Conservation (phyloP, 805 yeast genomes). For the Isabelozyma heimii region DNA sequence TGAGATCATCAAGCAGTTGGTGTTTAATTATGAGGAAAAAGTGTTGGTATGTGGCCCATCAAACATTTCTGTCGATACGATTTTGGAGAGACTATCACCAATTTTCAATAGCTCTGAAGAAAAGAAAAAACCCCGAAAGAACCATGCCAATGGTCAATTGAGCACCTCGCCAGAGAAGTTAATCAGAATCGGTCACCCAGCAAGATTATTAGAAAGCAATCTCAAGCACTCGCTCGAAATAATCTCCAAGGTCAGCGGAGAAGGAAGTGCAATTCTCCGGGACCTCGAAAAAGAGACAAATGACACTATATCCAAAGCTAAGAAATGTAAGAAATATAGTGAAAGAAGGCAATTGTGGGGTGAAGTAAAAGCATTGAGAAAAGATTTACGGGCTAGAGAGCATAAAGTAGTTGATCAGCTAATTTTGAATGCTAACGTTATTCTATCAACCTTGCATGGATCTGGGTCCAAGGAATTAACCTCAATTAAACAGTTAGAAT, state of each 20-base stretch:
- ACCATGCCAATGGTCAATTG: constrained; percentile 25
- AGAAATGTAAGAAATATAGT: constrained; percentile 58
- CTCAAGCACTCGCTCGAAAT: constrained; percentile 75
- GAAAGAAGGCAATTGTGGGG: constrained; percentile 68
- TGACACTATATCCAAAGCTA: constrained; percentile 50
- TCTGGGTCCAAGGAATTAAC: constrained; percentile 71
- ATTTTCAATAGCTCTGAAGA: constrained; percentile 13
- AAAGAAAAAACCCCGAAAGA: constrained; percentile 29
- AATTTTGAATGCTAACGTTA: constrained; percentile 60
- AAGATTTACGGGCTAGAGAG: constrained; percentile 69
- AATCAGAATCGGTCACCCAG: constrained; percentile 93
- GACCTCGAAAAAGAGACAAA: constrained; percentile 75
- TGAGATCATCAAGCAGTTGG: constrained; percentile 74
- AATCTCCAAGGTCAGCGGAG: constrained; percentile 55
- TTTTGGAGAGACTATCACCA: constrained; percentile 66
- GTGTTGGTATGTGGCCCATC: constrained; percentile 93
- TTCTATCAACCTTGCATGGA: constrained; percentile 85
- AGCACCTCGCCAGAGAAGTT: constrained; percentile 33
- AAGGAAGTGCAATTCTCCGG: constrained; percentile 49
- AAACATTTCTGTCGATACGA: constrained; percentile 87
- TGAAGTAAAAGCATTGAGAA: constrained; percentile 65
- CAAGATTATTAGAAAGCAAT: constrained; percentile 64
- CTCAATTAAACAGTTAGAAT: constrained; percentile 42
- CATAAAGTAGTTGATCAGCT: constrained; percentile 58
- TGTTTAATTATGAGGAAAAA: constrained; percentile 41